Conservation (phyloP, 2,329 filamentous ascomycete species). For the Colletotrichum falcatum region DNA sequence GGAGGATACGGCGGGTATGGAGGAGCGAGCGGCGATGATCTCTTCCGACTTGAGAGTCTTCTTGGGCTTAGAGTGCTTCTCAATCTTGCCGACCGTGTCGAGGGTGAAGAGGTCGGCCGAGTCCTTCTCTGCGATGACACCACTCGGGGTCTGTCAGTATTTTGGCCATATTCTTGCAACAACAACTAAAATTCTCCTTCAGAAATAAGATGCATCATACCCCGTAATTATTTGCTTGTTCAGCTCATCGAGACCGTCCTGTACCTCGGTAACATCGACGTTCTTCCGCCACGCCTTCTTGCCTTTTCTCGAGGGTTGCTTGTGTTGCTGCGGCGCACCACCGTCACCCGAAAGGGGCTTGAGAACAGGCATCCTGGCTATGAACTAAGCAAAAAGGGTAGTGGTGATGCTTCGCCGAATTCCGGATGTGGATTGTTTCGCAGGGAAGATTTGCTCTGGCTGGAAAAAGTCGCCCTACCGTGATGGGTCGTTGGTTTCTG, state of each 20-base stretch:
- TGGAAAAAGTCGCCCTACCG: constrained; percentile 29
- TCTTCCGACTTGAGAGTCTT: constrained; percentile 92
- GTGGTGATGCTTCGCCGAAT: not conserved
- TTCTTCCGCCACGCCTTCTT: constrained; percentile 99
- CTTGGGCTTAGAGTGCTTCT: constrained; percentile 73
- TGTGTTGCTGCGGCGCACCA: constrained; percentile 81
- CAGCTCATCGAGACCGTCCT: constrained; percentile 83
- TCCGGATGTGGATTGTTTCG: not conserved
- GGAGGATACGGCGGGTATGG: constrained; percentile 80
- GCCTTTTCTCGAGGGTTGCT: constrained; percentile 92
- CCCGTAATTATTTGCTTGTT: constrained; percentile 93
- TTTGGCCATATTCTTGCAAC: not conserved
- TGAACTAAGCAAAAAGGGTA: not conserved
- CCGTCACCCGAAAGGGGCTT: constrained; percentile 60
- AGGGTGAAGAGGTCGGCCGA: constrained; percentile 88
- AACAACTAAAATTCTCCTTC: not conserved
- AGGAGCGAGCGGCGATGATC: constrained; percentile 87
- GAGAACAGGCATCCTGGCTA: constrained; percentile 64
- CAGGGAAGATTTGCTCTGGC: not conserved
- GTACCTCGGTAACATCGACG: constrained; percentile 89
- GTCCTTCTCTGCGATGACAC: constrained; percentile 84
- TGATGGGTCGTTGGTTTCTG: constrained; percentile 19
- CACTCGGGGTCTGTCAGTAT: constrained; percentile 62
- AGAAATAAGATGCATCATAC: constrained; percentile 58
- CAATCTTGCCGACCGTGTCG: constrained; percentile 78